Percentiles rank a stretch among this genome's conserved stretches.
Evolutionary conservation across 1,139 yeast genomes (phyloP).

Genomic region (Debaryomyces sp.): DNA sequence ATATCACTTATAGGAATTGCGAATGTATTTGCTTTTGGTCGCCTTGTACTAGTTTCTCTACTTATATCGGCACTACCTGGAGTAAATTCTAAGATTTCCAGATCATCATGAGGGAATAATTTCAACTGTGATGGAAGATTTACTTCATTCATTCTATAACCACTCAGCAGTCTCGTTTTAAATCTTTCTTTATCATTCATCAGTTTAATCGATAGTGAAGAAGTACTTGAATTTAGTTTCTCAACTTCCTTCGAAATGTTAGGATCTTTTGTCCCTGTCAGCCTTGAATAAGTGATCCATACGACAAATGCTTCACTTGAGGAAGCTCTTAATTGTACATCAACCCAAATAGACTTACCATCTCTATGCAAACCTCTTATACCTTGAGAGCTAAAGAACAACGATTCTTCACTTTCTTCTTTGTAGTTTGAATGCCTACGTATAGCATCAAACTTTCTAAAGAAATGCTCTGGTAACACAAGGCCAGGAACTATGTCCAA

Average conservation of each 20-base stretch:
- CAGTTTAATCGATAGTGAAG: slow-evolving; percentile 21
- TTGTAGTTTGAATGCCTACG: slow-evolving; percentile 19
- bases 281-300: slow-evolving; percentile 87
- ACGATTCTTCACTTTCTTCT: slow-evolving; percentile 32
- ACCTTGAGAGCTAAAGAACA: slow-evolving; percentile 66
- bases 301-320: slow-evolving; percentile 60
- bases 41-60: slow-evolving; percentile 41
- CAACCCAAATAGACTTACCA: slow-evolving; percentile 66
- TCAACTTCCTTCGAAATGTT: slow-evolving; percentile 26
- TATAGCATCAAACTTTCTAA: slow-evolving; percentile 57
- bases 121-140: slow-evolving; percentile 61
- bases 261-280: slow-evolving; percentile 21
- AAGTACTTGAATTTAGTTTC: slow-evolving; percentile 23
- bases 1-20: slow-evolving; percentile 21
- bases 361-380: slow-evolving; percentile 69
- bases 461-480: slow-evolving; percentile 85
- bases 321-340: slow-evolving; percentile 78
- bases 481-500: slow-evolving; percentile 52
- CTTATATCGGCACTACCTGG: slow-evolving; percentile 34
- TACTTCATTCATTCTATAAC: slow-evolving; percentile 12
- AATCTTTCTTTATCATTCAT: slow-evolving; percentile 8
- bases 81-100: slow-evolving; percentile 36
- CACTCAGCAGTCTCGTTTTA: slow-evolving; percentile 19
- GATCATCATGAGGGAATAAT: slow-evolving; percentile 43
- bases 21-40: slow-evolving; percentile 30